Evolutionary conservation across 352 stramenopile genomes (phyloP).

Genomic region (Globisporangium spinosum): DNA sequence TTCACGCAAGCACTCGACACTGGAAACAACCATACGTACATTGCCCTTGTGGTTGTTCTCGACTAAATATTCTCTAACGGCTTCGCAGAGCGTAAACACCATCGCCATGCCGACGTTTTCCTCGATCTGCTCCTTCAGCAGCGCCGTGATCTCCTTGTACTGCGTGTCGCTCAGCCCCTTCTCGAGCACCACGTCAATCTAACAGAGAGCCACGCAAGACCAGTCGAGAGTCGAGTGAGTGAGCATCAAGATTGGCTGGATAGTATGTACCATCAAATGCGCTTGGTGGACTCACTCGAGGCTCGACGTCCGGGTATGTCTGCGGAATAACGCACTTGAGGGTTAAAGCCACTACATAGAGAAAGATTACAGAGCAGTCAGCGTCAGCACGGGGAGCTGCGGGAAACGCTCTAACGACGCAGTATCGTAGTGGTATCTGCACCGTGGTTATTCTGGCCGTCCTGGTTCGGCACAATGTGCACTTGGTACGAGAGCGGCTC

Average conservation of each 20-base stretch:
- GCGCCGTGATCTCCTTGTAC: conserved; percentile 66
- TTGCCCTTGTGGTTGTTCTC: conserved; percentile 87
- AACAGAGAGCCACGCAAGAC: not conserved
- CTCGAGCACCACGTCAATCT: conserved; percentile 75
- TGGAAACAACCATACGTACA: conserved; percentile 27
- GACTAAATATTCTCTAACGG: conserved; percentile 80
- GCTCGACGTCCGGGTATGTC: conserved; percentile 77
- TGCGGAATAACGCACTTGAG: conserved; percentile 73
- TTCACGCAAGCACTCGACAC: not conserved
- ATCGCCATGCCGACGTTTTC: conserved; percentile 87
- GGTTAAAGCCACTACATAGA: conserved; percentile 49
- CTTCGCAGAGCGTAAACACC: conserved; percentile 85
- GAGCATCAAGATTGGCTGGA: not conserved
- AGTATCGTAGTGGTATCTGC: not conserved
- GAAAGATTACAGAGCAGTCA: not conserved
- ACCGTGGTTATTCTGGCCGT: conserved; percentile 83
- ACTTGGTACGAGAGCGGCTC: conserved; percentile 71
- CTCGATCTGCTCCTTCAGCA: conserved; percentile 61
- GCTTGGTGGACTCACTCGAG: conserved; percentile 30
- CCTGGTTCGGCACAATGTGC: conserved; percentile 81
- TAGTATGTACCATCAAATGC: not conserved
- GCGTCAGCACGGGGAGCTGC: not conserved
- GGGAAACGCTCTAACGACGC: not conserved
- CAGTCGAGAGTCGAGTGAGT: not conserved
- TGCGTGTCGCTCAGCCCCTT: conserved; percentile 79